Conservation (phyloP, 305 asterid species). For the Fraxinus paxiana region DNA sequence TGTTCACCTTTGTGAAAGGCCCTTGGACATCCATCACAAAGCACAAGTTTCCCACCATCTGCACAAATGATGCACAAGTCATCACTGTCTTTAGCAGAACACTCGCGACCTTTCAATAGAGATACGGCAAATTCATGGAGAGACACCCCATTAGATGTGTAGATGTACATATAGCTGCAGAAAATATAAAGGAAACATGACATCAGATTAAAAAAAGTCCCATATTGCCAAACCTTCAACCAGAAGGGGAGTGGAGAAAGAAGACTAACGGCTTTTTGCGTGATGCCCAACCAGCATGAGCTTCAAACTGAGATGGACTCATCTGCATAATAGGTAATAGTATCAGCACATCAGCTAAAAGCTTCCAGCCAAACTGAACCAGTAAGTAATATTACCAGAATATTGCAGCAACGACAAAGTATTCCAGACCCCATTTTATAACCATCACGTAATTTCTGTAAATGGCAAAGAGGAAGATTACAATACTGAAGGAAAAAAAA, state of each 20-base stretch:
- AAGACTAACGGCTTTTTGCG: constrained; percentile 53
- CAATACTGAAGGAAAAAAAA: neutral
- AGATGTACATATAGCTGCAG: constrained; percentile 51
- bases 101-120: constrained; percentile 44
- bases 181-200: constrained; percentile 10
- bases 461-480: constrained; percentile 10
- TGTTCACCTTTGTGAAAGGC: constrained; percentile 58
- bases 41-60: constrained; percentile 62
- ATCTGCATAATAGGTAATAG: constrained; percentile 59
- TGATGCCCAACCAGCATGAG: constrained; percentile 96
- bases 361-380: neutral
- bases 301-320: constrained; percentile 96
- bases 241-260: neutral
- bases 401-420: constrained; percentile 50
- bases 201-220: neutral
- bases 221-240: neutral
- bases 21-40: constrained; percentile 66
- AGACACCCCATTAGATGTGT: constrained; percentile 63
- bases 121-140: constrained; percentile 55
- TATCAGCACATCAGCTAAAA: constrained; percentile 20
- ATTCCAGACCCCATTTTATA: constrained; percentile 51
- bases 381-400: constrained; percentile 32
- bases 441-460: constrained; percentile 51
- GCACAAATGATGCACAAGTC: constrained; percentile 56
- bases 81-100: constrained; percentile 41